Evolutionary conservation across 2,329 filamentous ascomycete species (phyloP).

Genomic region (Fusarium chuoi): DNA sequence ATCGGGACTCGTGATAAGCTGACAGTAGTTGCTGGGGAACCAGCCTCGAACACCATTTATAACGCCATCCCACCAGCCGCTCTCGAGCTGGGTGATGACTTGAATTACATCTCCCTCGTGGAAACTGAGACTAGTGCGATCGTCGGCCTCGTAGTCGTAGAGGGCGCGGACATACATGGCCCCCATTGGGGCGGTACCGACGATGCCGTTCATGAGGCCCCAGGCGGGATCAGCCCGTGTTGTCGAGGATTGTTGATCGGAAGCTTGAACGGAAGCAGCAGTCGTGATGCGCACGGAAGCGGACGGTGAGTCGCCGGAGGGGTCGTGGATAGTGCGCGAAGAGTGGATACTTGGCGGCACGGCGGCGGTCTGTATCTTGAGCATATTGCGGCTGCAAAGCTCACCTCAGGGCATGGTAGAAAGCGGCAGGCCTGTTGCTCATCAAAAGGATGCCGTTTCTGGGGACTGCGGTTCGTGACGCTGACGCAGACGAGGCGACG

Average conservation of each 20-base stretch:
- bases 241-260: constrained; percentile 38
- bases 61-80: constrained; percentile 99
- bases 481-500: constrained; percentile 19
- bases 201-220: constrained; percentile 68
- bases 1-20: constrained; percentile 80
- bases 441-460: constrained; percentile 38
- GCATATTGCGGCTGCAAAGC: constrained; percentile 46
- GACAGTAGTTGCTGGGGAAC: constrained; percentile 99
- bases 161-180: constrained; percentile 93
- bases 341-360: constrained; percentile 48
- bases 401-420: constrained; percentile 50
- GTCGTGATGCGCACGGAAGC: constrained; percentile 44
- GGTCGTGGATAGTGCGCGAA: constrained; percentile 46
- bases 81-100: constrained; percentile 97
- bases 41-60: constrained; percentile 97
- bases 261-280: constrained; percentile 41
- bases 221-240: constrained; percentile 43
- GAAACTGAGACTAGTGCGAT: constrained; percentile 96
- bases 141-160: constrained; percentile 98
- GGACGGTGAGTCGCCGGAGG: constrained; percentile 45
- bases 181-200: constrained; percentile 68
- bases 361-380: constrained; percentile 47
- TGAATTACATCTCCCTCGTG: constrained; percentile 97
- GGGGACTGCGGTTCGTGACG: constrained; percentile 25
- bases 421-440: constrained; percentile 46